Evolutionary conservation across 306 rosid genomes (phyloP).

Genomic region (Sophora flavescens): DNA sequence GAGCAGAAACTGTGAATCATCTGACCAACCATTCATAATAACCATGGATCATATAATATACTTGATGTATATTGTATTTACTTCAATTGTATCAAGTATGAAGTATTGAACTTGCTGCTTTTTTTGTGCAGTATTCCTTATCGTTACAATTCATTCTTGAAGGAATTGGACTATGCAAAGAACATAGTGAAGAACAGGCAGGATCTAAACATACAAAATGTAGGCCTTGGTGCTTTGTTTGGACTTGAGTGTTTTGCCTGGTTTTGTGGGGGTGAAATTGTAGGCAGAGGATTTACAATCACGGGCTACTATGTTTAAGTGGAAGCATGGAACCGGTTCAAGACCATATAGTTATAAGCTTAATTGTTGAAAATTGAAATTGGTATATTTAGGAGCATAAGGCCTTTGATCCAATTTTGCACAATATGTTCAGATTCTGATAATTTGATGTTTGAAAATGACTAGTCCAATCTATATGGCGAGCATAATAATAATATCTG

Average conservation of each 20-base stretch:
- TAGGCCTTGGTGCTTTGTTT: constrained; percentile 54
- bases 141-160: constrained; percentile 54
- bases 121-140: constrained; percentile 53
- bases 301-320: constrained; percentile 59
- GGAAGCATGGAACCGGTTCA: not conserved
- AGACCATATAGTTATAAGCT: constrained; percentile 18
- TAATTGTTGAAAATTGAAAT: constrained; percentile 18
- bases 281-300: constrained; percentile 63
- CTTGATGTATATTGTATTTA: not conserved
- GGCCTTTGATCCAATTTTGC: constrained; percentile 24
- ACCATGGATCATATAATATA: not conserved
- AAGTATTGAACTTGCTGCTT: constrained; percentile 27
- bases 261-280: constrained; percentile 63
- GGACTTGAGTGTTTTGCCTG: constrained; percentile 65
- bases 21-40: not conserved
- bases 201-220: constrained; percentile 49
- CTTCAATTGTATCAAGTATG: not conserved
- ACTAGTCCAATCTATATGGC: constrained; percentile 13
- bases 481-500: constrained; percentile 48
- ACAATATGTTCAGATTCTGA: constrained; percentile 18
- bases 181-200: constrained; percentile 43
- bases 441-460: constrained; percentile 28
- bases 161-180: constrained; percentile 53
- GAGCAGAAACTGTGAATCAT: too few relatives aligned
- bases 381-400: constrained; percentile 15